A percentile compares a stretch with the other conserved stretches of the same genome.
Evolutionary conservation across 2,329 filamentous ascomycete species (phyloP).

Genomic region (Fusarium lyarnte): DNA sequence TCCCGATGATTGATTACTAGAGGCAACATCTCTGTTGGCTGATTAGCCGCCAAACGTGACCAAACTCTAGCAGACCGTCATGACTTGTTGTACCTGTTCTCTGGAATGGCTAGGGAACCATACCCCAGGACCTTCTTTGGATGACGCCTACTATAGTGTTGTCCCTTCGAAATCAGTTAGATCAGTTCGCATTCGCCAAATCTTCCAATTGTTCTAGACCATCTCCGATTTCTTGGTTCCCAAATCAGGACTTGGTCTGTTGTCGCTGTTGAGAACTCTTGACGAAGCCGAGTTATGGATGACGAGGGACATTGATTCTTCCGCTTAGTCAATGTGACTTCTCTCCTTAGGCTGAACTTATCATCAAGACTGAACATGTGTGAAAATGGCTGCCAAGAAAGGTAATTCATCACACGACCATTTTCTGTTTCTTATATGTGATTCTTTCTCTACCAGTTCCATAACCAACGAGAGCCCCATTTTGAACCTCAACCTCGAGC

Average conservation of each 20-base stretch:
- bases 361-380: not conserved
- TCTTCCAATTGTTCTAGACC: slow-evolving; percentile 24
- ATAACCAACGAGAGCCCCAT: not conserved
- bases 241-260: slow-evolving; percentile 9
- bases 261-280: not conserved
- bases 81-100: not conserved
- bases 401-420: slow-evolving; percentile 19
- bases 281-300: slow-evolving; percentile 1
- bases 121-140: slow-evolving; percentile 1
- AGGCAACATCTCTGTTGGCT: not conserved
- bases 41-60: not conserved
- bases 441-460: not conserved
- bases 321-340: not conserved
- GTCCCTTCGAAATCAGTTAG: slow-evolving; percentile 9
- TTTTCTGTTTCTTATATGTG: not conserved
- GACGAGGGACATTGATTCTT: not conserved
- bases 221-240: slow-evolving; percentile 14
- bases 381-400: slow-evolving; percentile 9
- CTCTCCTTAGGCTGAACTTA: not conserved
- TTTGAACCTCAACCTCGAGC: slow-evolving; percentile 7
- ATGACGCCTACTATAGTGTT: slow-evolving; percentile 20
- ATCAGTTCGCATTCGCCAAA: slow-evolving; percentile 8
- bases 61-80: not conserved
- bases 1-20: not conserved
- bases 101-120: slow-evolving; percentile 8